Conservation (phyloP, 805 yeast genomes). For the Scheffersomyces stipitis region DNA sequence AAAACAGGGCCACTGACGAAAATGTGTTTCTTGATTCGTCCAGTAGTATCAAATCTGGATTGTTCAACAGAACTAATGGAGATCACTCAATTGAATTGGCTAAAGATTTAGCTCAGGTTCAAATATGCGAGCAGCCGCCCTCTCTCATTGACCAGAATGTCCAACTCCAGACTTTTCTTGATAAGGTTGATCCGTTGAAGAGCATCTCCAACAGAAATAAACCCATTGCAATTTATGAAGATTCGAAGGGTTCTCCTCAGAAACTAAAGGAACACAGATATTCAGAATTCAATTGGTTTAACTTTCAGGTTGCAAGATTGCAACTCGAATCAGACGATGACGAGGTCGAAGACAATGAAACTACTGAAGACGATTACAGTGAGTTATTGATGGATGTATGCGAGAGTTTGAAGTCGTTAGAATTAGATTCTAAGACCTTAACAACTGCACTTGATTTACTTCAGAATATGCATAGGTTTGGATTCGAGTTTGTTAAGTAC, state of each 20-base stretch:
- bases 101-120: conserved; percentile 32
- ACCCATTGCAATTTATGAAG: conserved; percentile 42
- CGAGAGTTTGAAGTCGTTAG: conserved; percentile 6
- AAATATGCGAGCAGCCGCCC: conserved; percentile 21
- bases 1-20: too few relatives aligned
- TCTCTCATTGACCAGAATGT: too few relatives aligned
- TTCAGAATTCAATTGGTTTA: conserved; percentile 39
- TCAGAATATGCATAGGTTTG: conserved; percentile 14
- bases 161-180: conserved; percentile 38
- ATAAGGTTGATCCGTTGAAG: conserved; percentile 42
- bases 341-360: conserved; percentile 7
- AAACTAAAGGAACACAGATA: conserved; percentile 31
- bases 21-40: conserved; percentile 6
- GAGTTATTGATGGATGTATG: conserved; percentile 16
- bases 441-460: conserved; percentile 13
- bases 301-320: conserved; percentile 31
- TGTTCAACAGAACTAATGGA: conserved; percentile 7
- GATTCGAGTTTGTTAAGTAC: conserved; percentile 11
- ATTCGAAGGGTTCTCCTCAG: conserved; percentile 37
- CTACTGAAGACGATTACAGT: conserved; percentile 5
- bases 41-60: conserved; percentile 2
- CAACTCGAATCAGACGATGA: conserved; percentile 8
- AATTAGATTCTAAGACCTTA: conserved; percentile 12
- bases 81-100: conserved; percentile 19
- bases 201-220: conserved; percentile 32